phyloP scores from a whole-genome alignment of 2,329 filamentous ascomycete genomes.

The Hypoxylon sp. region DNA sequence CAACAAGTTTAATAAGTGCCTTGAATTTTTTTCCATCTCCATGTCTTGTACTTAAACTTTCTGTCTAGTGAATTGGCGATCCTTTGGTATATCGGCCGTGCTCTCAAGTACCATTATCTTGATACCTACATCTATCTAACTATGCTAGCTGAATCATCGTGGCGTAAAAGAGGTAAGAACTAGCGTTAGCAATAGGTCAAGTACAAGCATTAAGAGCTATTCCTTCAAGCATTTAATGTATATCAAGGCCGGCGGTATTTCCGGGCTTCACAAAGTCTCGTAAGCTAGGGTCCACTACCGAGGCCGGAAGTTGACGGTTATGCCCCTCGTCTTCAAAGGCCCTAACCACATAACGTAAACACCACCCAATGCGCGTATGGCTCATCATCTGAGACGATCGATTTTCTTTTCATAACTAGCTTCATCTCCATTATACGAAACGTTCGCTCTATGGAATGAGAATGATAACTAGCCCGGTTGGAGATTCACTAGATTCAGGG shows the following conservation, averaged over 20 bases:
- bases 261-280: constrained; percentile 10
- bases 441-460: not conserved
- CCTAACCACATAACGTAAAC: constrained; percentile 6
- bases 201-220: not conserved
- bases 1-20: not conserved
- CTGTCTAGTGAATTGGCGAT: not conserved
- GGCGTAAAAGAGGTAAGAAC: not conserved
- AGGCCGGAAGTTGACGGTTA: constrained; percentile 2
- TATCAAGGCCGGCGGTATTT: not conserved
- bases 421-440: not conserved
- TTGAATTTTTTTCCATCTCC: not conserved
- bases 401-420: constrained; percentile 1
- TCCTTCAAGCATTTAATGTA: not conserved
- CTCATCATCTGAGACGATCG: constrained; percentile 9
- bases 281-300: constrained; percentile 6
- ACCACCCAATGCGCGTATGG: constrained; percentile 5
- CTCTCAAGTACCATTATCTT: not conserved
- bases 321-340: not conserved
- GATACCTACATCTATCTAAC: not conserved
- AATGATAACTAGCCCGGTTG: not conserved
- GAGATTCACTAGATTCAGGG: not conserved
- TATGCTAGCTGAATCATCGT: not conserved
- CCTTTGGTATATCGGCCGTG: not conserved
- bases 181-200: not conserved
- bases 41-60: not conserved